Conservation (phyloP, 768 basidiomycete species). For the Auricularia auricula-judae region DNA sequence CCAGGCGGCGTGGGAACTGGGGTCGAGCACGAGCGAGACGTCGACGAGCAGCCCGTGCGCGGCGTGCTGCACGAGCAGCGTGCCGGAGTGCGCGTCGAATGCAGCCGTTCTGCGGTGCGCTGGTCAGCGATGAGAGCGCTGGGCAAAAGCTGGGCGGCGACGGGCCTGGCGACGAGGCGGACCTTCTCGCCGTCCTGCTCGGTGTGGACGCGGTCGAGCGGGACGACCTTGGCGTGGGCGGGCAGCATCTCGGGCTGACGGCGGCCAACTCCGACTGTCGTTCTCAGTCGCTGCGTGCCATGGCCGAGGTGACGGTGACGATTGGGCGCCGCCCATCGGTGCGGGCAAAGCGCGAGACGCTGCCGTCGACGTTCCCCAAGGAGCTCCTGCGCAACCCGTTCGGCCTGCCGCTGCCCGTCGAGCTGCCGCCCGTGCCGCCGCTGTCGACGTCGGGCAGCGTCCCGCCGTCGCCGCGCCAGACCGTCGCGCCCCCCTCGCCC, state of each 20-base stretch:
- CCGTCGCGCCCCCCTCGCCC: neutral
- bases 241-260: neutral
- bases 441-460: neutral
- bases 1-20: neutral
- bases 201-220: neutral
- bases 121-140: neutral
- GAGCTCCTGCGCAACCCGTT: neutral
- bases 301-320: neutral
- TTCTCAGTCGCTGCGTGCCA: neutral
- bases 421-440: neutral
- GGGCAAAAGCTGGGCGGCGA: no score
- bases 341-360: constrained; percentile 1
- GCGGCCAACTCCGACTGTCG: neutral
- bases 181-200: neutral
- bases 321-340: neutral
- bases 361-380: constrained; percentile 1
- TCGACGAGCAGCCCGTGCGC: neutral
- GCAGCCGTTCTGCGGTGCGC: neutral
- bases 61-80: neutral
- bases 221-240: neutral
- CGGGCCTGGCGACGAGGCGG: neutral
- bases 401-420: neutral
- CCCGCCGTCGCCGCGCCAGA: neutral
- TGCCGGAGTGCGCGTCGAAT: neutral
- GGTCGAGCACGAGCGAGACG: neutral